Percentiles rank a stretch among this genome's conserved stretches.
Conservation (phyloP, 2,329 filamentous ascomycete species). For the Aspergillus novofumigatus region DNA sequence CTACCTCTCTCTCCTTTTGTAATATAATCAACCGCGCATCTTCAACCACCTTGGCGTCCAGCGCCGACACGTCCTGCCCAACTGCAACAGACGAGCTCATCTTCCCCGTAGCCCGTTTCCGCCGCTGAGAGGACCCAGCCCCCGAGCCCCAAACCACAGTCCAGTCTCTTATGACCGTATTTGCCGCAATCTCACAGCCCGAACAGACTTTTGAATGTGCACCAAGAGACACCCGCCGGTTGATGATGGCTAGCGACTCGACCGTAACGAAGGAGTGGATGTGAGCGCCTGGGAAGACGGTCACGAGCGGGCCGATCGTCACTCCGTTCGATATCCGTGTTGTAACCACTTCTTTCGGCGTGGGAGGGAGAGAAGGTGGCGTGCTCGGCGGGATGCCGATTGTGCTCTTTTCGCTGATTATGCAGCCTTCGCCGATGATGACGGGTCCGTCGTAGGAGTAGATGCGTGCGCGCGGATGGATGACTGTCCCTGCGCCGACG, state of each 20-base stretch:
- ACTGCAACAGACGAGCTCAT: conserved; percentile 5
- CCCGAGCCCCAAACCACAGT: conserved; percentile 68
- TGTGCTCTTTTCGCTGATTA: conserved; percentile 64
- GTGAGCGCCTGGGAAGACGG: conserved; percentile 35
- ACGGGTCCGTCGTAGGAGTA: conserved; percentile 76
- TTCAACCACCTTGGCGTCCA: conserved; percentile 58
- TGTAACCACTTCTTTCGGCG: conserved; percentile 9
- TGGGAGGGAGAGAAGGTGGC: conserved; percentile 6
- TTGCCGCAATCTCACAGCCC: conserved; percentile 55
- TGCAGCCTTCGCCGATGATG: conserved; percentile 73
- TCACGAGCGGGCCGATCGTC: conserved; percentile 35
- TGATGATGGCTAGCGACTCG: conserved; percentile 44
- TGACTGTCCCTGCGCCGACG: conserved; percentile 69
- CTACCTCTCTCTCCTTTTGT: conserved; percentile 63
- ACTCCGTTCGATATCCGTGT: conserved; percentile 37
- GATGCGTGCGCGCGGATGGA: conserved; percentile 82
- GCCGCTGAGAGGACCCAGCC: conserved; percentile 31
- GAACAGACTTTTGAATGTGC: conserved; percentile 67
- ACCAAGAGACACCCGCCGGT: conserved; percentile 31
- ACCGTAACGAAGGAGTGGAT: conserved; percentile 36
- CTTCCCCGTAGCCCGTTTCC: conserved; percentile 24
- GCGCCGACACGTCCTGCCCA: conserved; percentile 12
- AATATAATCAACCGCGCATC: conserved; percentile 62
- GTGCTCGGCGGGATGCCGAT: conserved; percentile 47
- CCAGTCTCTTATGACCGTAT: conserved; percentile 59